Evolutionary conservation across 345 rosid genomes (phyloP).

Genomic region (Eucalyptus cloeziana): DNA sequence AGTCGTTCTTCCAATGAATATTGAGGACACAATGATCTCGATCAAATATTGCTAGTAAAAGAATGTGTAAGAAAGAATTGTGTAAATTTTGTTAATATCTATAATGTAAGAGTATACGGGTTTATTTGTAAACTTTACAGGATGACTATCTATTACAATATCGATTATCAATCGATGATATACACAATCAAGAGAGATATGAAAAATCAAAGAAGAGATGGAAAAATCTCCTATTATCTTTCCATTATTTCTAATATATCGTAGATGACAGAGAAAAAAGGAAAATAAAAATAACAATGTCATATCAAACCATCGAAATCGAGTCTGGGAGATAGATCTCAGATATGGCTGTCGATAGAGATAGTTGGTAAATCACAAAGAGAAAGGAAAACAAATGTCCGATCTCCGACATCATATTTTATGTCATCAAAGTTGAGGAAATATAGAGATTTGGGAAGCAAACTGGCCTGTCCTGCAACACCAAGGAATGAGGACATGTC

Average conservation of each 20-base stretch:
- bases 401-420: no score
- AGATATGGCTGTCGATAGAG: neutral
- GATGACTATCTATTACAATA: neutral
- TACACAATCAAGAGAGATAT: neutral
- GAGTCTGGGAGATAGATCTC: no score
- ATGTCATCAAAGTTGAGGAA: no score
- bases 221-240: neutral
- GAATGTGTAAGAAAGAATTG: neutral
- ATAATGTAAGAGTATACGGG: neutral
- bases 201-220: neutral
- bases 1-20: fast-evolving
- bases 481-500: neutral
- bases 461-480: neutral
- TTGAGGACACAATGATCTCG: neutral
- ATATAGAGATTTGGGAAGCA: neutral
- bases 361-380: neutral
- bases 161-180: no score
- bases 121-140: neutral
- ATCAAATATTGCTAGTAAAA: neutral
- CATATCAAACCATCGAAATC: neutral
- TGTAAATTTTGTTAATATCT: no score
- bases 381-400: no score
- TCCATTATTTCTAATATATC: neutral
- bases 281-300: neutral
- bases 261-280: neutral